Conservation (phyloP, 1,139 yeast genomes). For the Geotrichum histeridarum region DNA sequence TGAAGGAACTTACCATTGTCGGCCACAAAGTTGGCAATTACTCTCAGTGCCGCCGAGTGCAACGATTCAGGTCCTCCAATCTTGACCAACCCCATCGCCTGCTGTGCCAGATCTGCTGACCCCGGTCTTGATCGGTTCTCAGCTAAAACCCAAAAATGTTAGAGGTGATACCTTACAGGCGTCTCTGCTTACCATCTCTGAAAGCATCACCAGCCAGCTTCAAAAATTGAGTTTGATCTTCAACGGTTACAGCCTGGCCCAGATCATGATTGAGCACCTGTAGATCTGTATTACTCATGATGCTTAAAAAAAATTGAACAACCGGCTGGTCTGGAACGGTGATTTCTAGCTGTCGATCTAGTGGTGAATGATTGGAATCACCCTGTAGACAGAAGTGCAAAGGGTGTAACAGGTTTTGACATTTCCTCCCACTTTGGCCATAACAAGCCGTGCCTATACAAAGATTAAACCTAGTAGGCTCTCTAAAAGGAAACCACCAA, state of each 20-base stretch:
- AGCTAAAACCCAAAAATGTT: not conserved
- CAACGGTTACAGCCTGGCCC: not conserved
- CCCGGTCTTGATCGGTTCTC: slow-evolving; percentile 4
- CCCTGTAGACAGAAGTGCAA: no score
- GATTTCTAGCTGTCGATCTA: not conserved
- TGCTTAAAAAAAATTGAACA: not conserved
- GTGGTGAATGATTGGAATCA: no score
- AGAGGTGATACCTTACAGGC: not conserved
- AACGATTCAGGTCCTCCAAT: not conserved
- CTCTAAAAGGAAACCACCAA: no score
- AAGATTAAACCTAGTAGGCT: no score
- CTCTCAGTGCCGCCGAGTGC: slow-evolving; percentile 15
- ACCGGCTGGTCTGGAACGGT: not conserved
- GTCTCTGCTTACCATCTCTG: not conserved
- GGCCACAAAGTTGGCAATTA: slow-evolving; percentile 25
- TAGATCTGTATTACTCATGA: not conserved
- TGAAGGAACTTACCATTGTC: slow-evolving; percentile 21
- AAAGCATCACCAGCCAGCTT: slow-evolving; percentile 7
- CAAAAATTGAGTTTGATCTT: not conserved
- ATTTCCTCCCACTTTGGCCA: no score
- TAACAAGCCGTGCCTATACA: no score
- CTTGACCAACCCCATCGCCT: slow-evolving; percentile 8
- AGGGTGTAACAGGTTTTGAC: no score
- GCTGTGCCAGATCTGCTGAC: not conserved
- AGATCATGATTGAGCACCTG: not conserved